A percentile compares a stretch with the other conserved stretches of the same genome.
Conservation (phyloP, 371 early-diverging fungal genomes). For the Entomophthora muscae region DNA sequence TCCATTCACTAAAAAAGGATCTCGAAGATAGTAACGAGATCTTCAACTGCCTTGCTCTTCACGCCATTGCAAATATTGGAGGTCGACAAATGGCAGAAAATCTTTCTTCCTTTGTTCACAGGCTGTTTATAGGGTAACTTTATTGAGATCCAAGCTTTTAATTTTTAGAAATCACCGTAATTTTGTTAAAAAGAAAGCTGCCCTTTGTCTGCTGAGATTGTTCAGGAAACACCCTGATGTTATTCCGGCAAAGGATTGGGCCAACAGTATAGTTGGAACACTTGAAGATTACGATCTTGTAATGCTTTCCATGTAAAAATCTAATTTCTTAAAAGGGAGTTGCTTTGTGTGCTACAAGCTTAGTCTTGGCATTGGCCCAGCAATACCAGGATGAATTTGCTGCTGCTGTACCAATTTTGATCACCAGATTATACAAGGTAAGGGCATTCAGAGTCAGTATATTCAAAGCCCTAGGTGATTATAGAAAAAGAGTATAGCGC, state of each 20-base stretch:
- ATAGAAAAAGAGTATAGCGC: slow-evolving; percentile 61
- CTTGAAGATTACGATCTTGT: slow-evolving; percentile 81
- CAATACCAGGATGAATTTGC: slow-evolving; percentile 62
- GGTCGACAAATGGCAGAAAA: slow-evolving; percentile 81
- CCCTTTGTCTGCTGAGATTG: slow-evolving; percentile 73
- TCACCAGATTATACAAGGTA: slow-evolving; percentile 63
- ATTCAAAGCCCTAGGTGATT: slow-evolving; percentile 37
- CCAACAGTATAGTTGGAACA: slow-evolving; percentile 49
- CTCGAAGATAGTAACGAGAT: slow-evolving; percentile 77
- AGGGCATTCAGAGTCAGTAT: slow-evolving; percentile 7
- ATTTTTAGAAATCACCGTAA: slow-evolving; percentile 38
- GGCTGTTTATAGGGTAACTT: slow-evolving; percentile 42
- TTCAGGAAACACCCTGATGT: slow-evolving; percentile 80
- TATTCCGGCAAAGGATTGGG: slow-evolving; percentile 80
- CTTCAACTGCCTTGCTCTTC: slow-evolving; percentile 77
- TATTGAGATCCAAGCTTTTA: slow-evolving; percentile 8
- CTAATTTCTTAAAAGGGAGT: slow-evolving; percentile 62
- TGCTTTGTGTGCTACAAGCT: slow-evolving; percentile 56
- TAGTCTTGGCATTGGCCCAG: slow-evolving; percentile 77
- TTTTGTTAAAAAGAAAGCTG: slow-evolving; percentile 94
- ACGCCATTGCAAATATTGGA: slow-evolving; percentile 89
- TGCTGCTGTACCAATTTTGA: slow-evolving; percentile 52
- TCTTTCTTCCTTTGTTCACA: slow-evolving; percentile 64
- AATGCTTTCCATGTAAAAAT: slow-evolving; percentile 12
- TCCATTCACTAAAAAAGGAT: slow-evolving; percentile 76